Base-by-base conservation (phyloP, 352 stramenopile species). In the Aphanomyces astaci region DNA sequence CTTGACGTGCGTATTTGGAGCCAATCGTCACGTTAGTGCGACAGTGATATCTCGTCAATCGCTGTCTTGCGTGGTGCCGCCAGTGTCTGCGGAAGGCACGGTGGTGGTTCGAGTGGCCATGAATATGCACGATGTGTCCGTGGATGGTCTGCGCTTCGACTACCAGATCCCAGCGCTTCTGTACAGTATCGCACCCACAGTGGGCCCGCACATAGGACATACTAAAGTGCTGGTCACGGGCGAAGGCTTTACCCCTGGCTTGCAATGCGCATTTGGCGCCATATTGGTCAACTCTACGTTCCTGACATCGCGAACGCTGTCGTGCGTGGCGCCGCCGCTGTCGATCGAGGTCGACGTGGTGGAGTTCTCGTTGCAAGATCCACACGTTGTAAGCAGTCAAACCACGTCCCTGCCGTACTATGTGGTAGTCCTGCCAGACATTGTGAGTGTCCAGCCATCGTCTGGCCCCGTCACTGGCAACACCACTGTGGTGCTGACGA, bases 401-500 rank as follows among this genome's bases (percentile, higher is more conserved):
- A 48, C 27, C 25, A 7, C 36, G 60, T 1, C 54, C 63, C 39
- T 82, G 7, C 64, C 55, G 13, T 88, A 83, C 39, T 73, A 71
- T 36, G 86, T 82, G n/a, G 49, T 73, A 0, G 24, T 30, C 1
- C 52, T 83, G 19, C 78, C 77, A 31, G 15, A 54, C 39, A 69
- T 87, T 0, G 4, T 75, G 5, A 17, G 45, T 0, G 43, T 79
- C 2, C 11, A 28, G 25, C 79, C 79, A n/a, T 48, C 66, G 0
- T 33, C 27, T 4, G 68, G 72, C 11, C 66, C 71, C 10, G 25
- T 28, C 0, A 68, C 60, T 62, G 73, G 75, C 24, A 53, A 64
- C 25, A 72, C 77, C 0, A 3, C 30, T 13, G 64, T 68, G 0
- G 43, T 84, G 36, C 46, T 63, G 1, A 70, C 82, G 1, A 27